Base-by-base conservation (phyloP, 495 filamentous ascomycete genomes). In the Trichoderma asperelloides region DNA sequence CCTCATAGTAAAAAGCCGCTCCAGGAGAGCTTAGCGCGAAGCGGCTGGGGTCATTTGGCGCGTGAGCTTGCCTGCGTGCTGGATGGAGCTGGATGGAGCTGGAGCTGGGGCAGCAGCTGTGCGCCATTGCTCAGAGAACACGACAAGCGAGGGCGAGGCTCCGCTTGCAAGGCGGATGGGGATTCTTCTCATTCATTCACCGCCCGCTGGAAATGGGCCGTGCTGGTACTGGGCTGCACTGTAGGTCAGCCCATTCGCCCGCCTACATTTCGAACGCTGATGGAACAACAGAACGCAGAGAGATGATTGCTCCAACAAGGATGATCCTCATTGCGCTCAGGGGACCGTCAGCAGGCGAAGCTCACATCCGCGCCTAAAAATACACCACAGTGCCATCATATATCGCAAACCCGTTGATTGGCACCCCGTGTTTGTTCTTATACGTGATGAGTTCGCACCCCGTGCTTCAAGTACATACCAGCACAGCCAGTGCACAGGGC, bases 291-390 rank as follows among this genome's bases (percentile, higher is more conserved):
- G n/a, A 25, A 27, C 8, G 27, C 23, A n/a, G 9, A 4, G 23
- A 25, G 15, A 30, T 27, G 55, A 30, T 30, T 15, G 23, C 23
- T 13, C 27, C 55, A 30, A 18, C 55, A 60, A 60, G 55, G 55
- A 60, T 60, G 27, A 60, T 60, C 23, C 55, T 60, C 55, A 60
- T 27, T 28, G 55, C 55, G 9, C 27, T 60, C 55, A 60, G 55
- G 55, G 51, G 55, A 60, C 23, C 55, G 55, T 60, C 55, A 60
- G 55, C 55, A 27, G 55, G 55, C 55, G 55, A 60, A 25, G 55
- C 55, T 28, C 55, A 60, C 55, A 13, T 60, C 55, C 55, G 55
- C 55, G 23, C 25, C 27, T 30, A 11, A 13, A 60, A 28, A 21
- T 12, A 30, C 23, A 11, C 9, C 55, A 5, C 23, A 21, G 27